Conservation (phyloP, 768 basidiomycete genomes). For the Suillus subalutaceus region DNA sequence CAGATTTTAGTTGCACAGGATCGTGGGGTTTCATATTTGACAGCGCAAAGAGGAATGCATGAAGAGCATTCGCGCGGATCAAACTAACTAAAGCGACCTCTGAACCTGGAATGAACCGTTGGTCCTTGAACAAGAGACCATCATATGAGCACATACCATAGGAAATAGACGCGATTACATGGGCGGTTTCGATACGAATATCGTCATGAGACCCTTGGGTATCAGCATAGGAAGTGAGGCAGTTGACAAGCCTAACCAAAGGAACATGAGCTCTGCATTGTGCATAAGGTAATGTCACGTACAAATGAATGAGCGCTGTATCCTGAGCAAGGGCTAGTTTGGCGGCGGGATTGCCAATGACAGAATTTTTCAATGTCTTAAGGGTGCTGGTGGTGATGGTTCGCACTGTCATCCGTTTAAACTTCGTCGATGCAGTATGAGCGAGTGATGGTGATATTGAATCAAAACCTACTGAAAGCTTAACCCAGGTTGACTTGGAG, state of each 20-base stretch:
- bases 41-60: conserved; percentile 65
- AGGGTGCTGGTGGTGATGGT: conserved; percentile 39
- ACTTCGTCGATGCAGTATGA: neutral
- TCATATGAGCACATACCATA: conserved; percentile 47
- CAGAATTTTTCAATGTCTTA: conserved; percentile 72
- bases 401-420: conserved; percentile 32
- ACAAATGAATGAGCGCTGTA: conserved; percentile 57
- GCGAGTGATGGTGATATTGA: neutral
- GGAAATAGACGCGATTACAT: conserved; percentile 72
- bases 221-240: conserved; percentile 43
- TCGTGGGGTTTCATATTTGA: conserved; percentile 46
- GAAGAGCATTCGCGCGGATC: conserved; percentile 57
- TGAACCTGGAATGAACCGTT: conserved; percentile 43
- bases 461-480: neutral
- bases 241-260: conserved; percentile 60
- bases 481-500: neutral
- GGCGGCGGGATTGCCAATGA: conserved; percentile 80
- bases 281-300: conserved; percentile 22
- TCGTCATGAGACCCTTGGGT: conserved; percentile 47
- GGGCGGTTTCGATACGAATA: conserved; percentile 71
- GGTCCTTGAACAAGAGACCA: neutral
- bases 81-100: conserved; percentile 60
- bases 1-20: conserved; percentile 46
- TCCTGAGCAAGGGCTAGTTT: conserved; percentile 64
- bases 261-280: neutral